Evolutionary conservation across 495 filamentous ascomycete species (phyloP).

Genomic region (Sphaerosporella brunnea): DNA sequence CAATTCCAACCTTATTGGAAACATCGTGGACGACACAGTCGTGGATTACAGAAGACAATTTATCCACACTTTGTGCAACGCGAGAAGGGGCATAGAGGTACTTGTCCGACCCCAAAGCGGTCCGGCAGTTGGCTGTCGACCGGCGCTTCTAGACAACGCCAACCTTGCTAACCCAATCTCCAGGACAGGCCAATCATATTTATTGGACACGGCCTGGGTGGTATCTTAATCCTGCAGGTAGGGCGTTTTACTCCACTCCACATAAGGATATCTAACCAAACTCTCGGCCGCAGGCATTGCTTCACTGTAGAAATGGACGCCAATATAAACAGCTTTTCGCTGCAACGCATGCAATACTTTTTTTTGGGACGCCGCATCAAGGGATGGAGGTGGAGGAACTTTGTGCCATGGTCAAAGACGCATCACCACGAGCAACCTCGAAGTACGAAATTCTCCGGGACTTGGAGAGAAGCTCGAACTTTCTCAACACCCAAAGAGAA

Average conservation of each 20-base stretch:
- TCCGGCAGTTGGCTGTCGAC: not conserved
- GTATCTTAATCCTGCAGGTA: conserved; percentile 8
- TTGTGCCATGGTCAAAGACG: conserved; percentile 5
- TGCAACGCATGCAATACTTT: conserved; percentile 1
- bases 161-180: not conserved
- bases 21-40: not conserved
- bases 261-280: not conserved
- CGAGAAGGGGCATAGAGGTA: not conserved
- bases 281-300: not conserved
- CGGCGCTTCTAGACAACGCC: not conserved
- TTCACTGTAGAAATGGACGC: not conserved
- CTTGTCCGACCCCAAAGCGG: not conserved
- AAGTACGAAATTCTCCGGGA: not conserved
- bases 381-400: conserved; percentile 6
- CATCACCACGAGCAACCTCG: not conserved
- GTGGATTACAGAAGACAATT: conserved; percentile 6
- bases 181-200: conserved; percentile 3
- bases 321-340: conserved; percentile 5
- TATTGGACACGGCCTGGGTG: conserved; percentile 5
- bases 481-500: conserved; percentile 2
- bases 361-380: conserved; percentile 9
- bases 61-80: not conserved
- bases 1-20: conserved; percentile 3
- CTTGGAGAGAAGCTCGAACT: not conserved
- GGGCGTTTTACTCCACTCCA: not conserved